These are phyloP conservation scores for Besnoitia besnoiti DNA, from an alignment of 169 alveolate species.

Conservation along the genomic window DNA sequence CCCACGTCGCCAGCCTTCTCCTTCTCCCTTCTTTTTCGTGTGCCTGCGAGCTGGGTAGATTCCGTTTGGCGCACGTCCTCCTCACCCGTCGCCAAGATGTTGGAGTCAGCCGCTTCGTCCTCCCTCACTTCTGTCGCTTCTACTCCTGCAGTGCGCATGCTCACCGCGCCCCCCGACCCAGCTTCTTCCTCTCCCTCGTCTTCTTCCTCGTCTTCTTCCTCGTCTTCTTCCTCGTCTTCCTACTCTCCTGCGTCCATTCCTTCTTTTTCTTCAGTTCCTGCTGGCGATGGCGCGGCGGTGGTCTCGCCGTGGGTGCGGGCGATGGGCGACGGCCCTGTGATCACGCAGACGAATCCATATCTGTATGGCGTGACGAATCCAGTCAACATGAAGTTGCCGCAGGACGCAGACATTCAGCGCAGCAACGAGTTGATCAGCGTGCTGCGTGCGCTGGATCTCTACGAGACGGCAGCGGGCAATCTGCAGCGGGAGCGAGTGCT, in stretches of 20 bases:
- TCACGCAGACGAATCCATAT: conserved; percentile 34
- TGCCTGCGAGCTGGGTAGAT: neutral
- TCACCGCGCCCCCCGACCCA: neutral
- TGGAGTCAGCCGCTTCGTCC: no score
- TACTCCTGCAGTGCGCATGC: neutral
- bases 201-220: neutral
- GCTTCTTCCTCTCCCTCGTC: neutral
- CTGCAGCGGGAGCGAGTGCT: conserved; percentile 62
- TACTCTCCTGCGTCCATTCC: neutral
- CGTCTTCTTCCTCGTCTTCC: neutral
- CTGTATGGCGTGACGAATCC: conserved; percentile 67
- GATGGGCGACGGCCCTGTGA: conserved; percentile 48
- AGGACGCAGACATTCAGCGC: conserved; percentile 46
- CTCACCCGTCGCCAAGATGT: no score
- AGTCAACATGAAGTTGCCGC: conserved; percentile 36
- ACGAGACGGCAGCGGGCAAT: conserved; percentile 68
- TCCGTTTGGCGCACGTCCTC: no score
- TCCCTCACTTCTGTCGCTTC: neutral
- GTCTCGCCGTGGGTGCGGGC: conserved; percentile 10
- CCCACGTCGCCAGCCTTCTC: no score
- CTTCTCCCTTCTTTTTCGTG: neutral
- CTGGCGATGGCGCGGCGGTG: neutral
- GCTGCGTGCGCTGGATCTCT: conserved; percentile 32
- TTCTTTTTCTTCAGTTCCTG: neutral
- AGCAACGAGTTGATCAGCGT: conserved; percentile 55